These are phyloP conservation scores for Pichia sp. DNA, from an alignment of 1,139 yeast species.

Conservation along the genomic window DNA sequence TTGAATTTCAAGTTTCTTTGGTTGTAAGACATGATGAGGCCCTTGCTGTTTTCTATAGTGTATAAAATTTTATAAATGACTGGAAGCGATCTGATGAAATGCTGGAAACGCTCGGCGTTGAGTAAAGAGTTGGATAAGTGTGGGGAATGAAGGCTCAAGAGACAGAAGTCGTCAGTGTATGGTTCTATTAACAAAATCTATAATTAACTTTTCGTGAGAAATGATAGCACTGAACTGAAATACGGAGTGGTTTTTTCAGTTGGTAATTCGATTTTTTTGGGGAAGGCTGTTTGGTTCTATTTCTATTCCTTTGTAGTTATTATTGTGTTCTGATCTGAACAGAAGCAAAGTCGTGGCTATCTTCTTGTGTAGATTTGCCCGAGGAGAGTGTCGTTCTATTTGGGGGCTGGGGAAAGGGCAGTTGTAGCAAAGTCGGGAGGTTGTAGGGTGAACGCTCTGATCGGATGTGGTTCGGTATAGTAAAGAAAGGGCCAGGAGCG, in stretches of 20 bases:
- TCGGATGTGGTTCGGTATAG: neutral
- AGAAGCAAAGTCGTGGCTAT: neutral
- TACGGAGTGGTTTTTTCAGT: neutral
- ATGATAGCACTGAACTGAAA: neutral
- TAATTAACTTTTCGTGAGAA: neutral
- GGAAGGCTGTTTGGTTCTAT: neutral
- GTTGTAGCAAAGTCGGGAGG: neutral
- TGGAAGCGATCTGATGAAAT: neutral
- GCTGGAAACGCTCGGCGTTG: neutral
- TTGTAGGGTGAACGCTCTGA: no score
- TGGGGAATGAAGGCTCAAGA: no score
- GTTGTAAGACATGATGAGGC: conserved; percentile 9
- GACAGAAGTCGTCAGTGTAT: neutral
- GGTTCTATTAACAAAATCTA: neutral
- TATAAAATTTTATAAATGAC: neutral
- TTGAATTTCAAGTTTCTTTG: conserved; percentile 8
- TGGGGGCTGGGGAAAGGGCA: neutral
- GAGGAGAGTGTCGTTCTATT: neutral
- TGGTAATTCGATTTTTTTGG: neutral
- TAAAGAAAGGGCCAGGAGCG: neutral
- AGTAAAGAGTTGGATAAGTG: neutral
- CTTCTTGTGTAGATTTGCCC: neutral
- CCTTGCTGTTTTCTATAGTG: neutral
- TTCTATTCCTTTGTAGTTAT: neutral
- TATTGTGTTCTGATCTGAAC: neutral